Evolutionary conservation across 2,329 filamentous ascomycete species (phyloP).

Genomic region (Xylaria sp.): DNA sequence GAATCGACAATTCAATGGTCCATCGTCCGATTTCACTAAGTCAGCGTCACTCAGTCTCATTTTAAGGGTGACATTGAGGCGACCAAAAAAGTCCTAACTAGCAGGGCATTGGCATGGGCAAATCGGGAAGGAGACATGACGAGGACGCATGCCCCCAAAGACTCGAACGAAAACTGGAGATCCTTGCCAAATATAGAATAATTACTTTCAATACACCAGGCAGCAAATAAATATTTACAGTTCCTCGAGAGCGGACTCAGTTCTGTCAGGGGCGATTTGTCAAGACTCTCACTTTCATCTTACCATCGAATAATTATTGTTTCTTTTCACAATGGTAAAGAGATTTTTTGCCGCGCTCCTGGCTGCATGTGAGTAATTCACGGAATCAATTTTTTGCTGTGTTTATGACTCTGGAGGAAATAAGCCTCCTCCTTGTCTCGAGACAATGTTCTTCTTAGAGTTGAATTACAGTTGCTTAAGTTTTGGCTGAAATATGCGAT

Average conservation of each 20-base stretch:
- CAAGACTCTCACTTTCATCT: background rate
- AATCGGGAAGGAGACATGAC: constrained; percentile 24
- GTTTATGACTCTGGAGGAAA: too few relatives aligned
- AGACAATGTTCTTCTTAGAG: background rate
- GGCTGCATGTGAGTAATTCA: constrained; percentile 16
- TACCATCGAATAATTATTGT: background rate
- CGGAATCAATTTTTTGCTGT: background rate
- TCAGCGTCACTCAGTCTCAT: background rate
- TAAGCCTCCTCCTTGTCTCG: background rate
- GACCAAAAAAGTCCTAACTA: background rate
- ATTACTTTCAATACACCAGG: background rate
- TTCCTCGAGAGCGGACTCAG: background rate
- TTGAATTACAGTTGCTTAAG: background rate
- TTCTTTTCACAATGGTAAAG: constrained; percentile 22
- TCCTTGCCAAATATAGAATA: constrained; percentile 12
- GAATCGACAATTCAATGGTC: too few relatives aligned
- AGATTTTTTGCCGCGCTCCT: constrained; percentile 21
- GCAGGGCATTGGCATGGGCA: constrained; percentile 1
- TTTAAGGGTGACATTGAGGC: background rate
- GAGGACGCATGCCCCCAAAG: background rate
- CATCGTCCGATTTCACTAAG: background rate
- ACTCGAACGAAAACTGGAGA: background rate
- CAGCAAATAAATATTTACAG: background rate
- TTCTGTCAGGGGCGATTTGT: background rate
- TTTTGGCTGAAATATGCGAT: background rate